Evolutionary conservation across 2,329 filamentous ascomycete genomes (phyloP).

Genomic region (Geosmithia flava): DNA sequence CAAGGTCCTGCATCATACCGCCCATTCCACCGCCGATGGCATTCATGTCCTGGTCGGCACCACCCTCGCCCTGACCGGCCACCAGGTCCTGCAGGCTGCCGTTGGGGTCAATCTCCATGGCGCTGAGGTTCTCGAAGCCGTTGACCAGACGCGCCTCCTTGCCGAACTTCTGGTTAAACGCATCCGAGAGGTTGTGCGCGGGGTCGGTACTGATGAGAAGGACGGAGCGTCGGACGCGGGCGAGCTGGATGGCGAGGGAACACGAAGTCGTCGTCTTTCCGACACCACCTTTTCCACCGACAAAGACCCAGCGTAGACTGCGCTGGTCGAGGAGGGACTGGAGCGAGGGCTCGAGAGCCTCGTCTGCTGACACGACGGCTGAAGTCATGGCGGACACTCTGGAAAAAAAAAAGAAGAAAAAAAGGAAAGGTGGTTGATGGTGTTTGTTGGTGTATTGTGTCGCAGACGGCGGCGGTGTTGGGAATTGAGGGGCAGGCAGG

Average conservation of each 20-base stretch:
- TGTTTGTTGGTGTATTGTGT: background rate
- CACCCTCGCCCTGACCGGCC: constrained; percentile 62
- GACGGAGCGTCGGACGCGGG: constrained; percentile 86
- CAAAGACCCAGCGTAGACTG: constrained; percentile 95
- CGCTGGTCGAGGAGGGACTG: constrained; percentile 93
- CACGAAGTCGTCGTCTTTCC: constrained; percentile 99
- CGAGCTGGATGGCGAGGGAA: constrained; percentile 94
- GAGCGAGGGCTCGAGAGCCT: constrained; percentile 80
- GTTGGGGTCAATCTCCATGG: constrained; percentile 99
- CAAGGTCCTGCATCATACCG: constrained; percentile 97
- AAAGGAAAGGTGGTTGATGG: too few relatives aligned
- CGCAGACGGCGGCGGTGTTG: background rate
- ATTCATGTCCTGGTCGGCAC: constrained; percentile 42
- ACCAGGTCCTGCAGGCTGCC: constrained; percentile 94
- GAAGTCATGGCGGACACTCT: constrained; percentile 20
- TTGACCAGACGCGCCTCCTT: constrained; percentile 92
- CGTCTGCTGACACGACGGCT: constrained; percentile 37
- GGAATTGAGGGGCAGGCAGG: background rate
- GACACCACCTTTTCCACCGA: constrained; percentile 95
- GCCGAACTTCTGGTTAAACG: constrained; percentile 97
- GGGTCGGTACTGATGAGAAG: constrained; percentile 97
- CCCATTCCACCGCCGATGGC: constrained; percentile 66
- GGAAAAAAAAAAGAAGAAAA: background rate
- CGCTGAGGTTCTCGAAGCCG: constrained; percentile 85
- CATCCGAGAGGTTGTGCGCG: constrained; percentile 94